Conservation (phyloP, 495 filamentous ascomycete species). For the Terfezia claveryi region DNA sequence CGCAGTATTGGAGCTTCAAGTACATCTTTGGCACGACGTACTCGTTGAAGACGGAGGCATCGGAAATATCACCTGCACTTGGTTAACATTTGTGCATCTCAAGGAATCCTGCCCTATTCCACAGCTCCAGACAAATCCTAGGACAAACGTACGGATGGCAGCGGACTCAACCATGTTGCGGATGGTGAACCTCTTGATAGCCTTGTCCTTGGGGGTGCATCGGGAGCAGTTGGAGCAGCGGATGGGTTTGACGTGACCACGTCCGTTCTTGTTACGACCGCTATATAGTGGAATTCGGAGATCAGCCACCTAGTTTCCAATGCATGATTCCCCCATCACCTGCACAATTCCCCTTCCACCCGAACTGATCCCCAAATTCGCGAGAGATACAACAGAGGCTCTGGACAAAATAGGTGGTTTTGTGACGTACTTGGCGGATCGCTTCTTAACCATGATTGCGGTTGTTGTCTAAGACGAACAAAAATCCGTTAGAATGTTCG, state of each 20-base stretch:
- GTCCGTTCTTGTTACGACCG: constrained; percentile 99
- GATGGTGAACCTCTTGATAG: constrained; percentile 99
- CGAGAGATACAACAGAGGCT: too few species aligned
- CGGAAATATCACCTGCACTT: constrained; percentile 86
- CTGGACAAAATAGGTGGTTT: background rate
- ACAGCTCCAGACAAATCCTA: background rate
- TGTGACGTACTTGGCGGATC: constrained; percentile 70
- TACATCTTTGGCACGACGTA: constrained; percentile 99
- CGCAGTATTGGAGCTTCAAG: constrained; percentile 99
- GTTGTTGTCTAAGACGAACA: constrained; percentile 27
- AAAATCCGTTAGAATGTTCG: background rate
- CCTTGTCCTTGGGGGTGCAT: constrained; percentile 99
- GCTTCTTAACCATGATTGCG: constrained; percentile 99
- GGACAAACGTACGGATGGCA: constrained; percentile 73
- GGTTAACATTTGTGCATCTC: background rate
- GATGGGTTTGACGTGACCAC: constrained; percentile 98
- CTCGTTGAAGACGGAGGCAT: constrained; percentile 95
- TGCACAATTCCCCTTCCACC: too few species aligned
- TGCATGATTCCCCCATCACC: background rate
- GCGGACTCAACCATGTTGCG: constrained; percentile 99
- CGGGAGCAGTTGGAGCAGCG: constrained; percentile 99
- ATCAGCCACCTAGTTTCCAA: constrained; percentile 19
- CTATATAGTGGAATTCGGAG: constrained; percentile 23
- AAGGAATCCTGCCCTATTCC: background rate
- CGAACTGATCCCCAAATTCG: too few species aligned